These are phyloP conservation scores for Wickerhamomyces hampshirensis DNA, from an alignment of 805 yeast genomes.

Conservation along the genomic window DNA sequence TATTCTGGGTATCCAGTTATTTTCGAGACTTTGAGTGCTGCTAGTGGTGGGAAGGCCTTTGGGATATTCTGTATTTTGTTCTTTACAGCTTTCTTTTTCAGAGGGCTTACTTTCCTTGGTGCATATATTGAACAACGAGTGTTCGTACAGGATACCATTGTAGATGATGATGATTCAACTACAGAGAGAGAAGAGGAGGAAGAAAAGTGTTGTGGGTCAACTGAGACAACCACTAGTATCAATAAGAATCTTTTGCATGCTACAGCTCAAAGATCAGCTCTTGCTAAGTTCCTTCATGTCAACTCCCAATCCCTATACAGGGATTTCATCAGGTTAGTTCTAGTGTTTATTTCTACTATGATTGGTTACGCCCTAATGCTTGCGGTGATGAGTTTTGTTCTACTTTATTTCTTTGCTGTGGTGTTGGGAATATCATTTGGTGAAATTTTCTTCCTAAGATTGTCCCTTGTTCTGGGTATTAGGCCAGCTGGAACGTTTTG, in stretches of 20 bases:
- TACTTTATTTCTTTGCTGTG: slow-evolving; percentile 69
- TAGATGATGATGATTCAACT: slow-evolving; percentile 8
- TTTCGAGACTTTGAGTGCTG: slow-evolving; percentile 50
- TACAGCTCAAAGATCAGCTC: slow-evolving; percentile 16
- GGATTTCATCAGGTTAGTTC: slow-evolving; percentile 50
- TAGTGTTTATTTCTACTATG: slow-evolving; percentile 60
- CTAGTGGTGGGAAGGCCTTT: slow-evolving; percentile 56
- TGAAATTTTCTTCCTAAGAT: slow-evolving; percentile 63
- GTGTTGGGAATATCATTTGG: slow-evolving; percentile 66
- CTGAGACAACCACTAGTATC: neutral
- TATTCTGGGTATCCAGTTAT: slow-evolving; percentile 58
- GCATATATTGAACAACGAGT: slow-evolving; percentile 66
- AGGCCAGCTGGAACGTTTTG: slow-evolving; percentile 22
- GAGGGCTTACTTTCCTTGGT: slow-evolving; percentile 54
- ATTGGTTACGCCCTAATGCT: slow-evolving; percentile 71
- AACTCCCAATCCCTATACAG: slow-evolving; percentile 35
- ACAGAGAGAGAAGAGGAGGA: slow-evolving; percentile 3
- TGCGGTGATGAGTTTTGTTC: slow-evolving; percentile 68
- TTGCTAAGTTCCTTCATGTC: slow-evolving; percentile 31
- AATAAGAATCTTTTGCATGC: too few relatives aligned
- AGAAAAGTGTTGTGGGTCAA: slow-evolving; percentile 10
- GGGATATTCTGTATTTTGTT: slow-evolving; percentile 66
- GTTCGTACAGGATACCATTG: slow-evolving; percentile 21
- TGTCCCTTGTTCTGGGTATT: slow-evolving; percentile 36
- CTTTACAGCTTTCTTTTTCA: slow-evolving; percentile 51